These are phyloP conservation scores for Trichosanthes cucumerina DNA, from an alignment of 306 rosid genomes.

Conservation along the genomic window DNA sequence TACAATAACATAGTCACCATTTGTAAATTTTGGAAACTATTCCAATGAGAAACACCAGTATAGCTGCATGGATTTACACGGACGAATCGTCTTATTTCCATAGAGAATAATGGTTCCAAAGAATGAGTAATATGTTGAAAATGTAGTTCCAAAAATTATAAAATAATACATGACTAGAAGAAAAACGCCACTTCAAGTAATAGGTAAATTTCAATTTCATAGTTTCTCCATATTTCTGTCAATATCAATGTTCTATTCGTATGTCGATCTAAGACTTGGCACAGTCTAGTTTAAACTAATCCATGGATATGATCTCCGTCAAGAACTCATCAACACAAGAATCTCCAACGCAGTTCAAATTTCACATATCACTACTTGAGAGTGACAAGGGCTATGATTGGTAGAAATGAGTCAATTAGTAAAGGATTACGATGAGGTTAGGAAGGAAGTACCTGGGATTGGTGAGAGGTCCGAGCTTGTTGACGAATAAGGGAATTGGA, in stretches of 20 bases:
- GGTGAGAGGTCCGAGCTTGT: constrained; percentile 76
- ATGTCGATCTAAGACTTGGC: neutral
- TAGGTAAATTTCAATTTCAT: neutral
- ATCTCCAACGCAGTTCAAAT: neutral
- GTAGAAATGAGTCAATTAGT: neutral
- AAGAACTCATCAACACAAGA: neutral
- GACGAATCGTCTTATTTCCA: neutral
- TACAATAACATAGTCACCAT: neutral
- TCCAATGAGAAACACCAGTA: neutral
- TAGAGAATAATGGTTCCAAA: neutral
- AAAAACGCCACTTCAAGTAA: neutral
- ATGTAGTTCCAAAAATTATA: neutral
- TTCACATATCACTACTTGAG: neutral
- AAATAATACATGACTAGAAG: neutral
- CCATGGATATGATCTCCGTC: neutral
- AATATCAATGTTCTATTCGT: neutral
- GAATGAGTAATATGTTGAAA: neutral
- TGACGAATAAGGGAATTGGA: constrained; percentile 48
- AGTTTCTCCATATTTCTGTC: neutral
- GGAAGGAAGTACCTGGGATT: constrained; percentile 58
- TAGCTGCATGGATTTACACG: neutral
- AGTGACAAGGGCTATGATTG: neutral
- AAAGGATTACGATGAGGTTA: neutral
- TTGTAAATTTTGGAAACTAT: neutral
- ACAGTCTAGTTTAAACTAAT: neutral